Base-by-base conservation (phyloP, 2,329 filamentous ascomycete genomes). In the Talaromyces sp. region DNA sequence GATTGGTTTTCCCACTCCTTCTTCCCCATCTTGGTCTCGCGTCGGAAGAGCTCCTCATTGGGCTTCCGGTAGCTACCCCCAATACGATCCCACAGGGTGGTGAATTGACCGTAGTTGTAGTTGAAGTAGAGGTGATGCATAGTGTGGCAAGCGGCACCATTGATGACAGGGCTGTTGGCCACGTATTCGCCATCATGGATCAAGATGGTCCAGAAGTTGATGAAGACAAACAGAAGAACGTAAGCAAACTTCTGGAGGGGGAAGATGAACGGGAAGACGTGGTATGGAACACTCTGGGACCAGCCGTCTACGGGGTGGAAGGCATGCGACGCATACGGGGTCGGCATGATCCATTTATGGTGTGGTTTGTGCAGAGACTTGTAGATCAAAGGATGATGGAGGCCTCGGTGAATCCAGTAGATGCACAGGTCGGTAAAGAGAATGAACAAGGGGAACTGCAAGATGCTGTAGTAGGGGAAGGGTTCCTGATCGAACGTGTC, bases 281-380 rank as follows among this genome's bases (percentile, higher is more conserved):
- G 93, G 80, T 98, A 98, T 0, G 93, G 93, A 53, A 96, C 74
- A 63, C 89, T 90, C 80, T 98, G 93, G 11, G 87, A 84, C 78
- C 89, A 97, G 71, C 93, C 93, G 72, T 98, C 93, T 57, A 97
- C 75, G 0, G 93, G 93, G 80, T 98, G 92, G 84, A 98, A 98
- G 61, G 93, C 93, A 72, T 96, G 90, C 68, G 89, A 92, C 49
- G 93, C 93, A 74, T 86, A 97, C 0, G 93, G 93, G 3, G 91
- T 96, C 3, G 93, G 93, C 91, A 97, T 96, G 78, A 98, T 97
- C 93, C 93, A 98, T 81, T 96, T 97, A 86, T 98, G 93, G 78
- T 98, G 93, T 66, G 92, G 89, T 85, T 98, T 98, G 85, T 98
- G 93, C 55, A 97, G 83, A 66, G 82, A 81, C 81, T 93, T 96